These are phyloP conservation scores for Diplodia scrobiculata DNA, from an alignment of 2,329 filamentous ascomycete genomes.

Conservation along the genomic window DNA sequence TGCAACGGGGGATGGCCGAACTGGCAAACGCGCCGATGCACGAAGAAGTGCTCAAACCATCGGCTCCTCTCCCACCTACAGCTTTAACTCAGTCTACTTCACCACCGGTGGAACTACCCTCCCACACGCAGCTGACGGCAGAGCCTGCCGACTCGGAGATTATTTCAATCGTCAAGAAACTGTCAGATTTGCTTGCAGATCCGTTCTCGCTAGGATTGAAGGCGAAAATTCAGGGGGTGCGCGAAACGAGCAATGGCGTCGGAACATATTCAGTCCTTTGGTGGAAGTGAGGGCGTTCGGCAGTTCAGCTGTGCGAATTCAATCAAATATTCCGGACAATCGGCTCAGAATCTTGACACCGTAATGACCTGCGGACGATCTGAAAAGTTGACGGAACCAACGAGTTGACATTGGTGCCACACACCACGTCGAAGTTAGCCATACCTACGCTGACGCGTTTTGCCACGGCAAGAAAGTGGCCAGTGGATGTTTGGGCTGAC, in stretches of 20 bases:
- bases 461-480: not conserved
- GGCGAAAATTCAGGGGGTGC: conserved; percentile 34
- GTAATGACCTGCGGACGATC: not conserved
- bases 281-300: conserved; percentile 15
- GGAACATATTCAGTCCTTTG: conserved; percentile 26
- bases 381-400: not conserved
- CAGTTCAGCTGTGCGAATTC: not conserved
- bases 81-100: not conserved
- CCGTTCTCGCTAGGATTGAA: conserved; percentile 43
- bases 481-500: not conserved
- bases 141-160: conserved; percentile 36
- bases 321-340: not conserved
- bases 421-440: not conserved
- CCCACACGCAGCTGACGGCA: not conserved
- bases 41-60: not conserved
- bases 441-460: too few species aligned
- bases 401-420: not conserved
- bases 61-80: not conserved
- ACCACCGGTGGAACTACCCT: not conserved
- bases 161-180: conserved; percentile 42
- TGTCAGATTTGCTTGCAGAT: conserved; percentile 41
- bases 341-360: not conserved
- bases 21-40: conserved; percentile 33
- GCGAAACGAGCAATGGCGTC: conserved; percentile 11
- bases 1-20: conserved; percentile 30